phyloP scores from a whole-genome alignment of 768 basidiomycete species.

The Auriscalpium orientale region DNA sequence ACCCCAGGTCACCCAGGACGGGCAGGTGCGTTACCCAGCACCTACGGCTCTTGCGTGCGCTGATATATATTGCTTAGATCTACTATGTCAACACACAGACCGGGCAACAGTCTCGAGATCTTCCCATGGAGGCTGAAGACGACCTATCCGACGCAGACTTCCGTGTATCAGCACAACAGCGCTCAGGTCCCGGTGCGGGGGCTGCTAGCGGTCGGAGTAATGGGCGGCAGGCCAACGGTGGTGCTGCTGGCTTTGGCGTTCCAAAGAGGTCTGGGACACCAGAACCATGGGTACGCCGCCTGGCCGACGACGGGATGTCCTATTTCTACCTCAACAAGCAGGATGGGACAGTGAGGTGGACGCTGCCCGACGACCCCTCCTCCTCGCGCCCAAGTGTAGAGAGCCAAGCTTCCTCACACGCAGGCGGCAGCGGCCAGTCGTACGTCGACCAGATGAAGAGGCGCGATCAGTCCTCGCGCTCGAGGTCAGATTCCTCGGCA shows the following conservation, averaged over 20 bases:
- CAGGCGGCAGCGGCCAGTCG: not conserved
- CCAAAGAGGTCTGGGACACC: conserved; percentile 53
- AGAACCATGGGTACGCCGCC: conserved; percentile 75
- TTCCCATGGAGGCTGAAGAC: conserved; percentile 69
- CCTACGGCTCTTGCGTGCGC: not conserved
- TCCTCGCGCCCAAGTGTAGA: conserved; percentile 2
- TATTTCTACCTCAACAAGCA: conserved; percentile 74
- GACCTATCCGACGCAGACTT: conserved; percentile 59
- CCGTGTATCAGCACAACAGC: conserved; percentile 47
- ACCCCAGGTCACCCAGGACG: conserved; percentile 73
- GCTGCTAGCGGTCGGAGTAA: conserved; percentile 27
- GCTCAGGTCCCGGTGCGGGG: conserved; percentile 47
- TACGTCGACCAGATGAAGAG: not conserved
- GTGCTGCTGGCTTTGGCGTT: conserved; percentile 50
- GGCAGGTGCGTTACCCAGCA: conserved; percentile 47
- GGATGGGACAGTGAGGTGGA: conserved; percentile 65
- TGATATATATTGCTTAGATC: conserved; percentile 47
- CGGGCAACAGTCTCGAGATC: conserved; percentile 72
- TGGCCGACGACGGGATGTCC: conserved; percentile 76
- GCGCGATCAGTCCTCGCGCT: conserved; percentile 10
- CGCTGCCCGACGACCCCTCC: conserved; percentile 41
- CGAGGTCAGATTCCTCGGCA: conserved; percentile 29
- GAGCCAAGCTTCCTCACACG: not conserved
- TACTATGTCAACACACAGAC: conserved; percentile 92
- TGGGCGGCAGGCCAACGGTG: conserved; percentile 4